These are phyloP conservation scores for Colletotrichum limetticola DNA, from an alignment of 2,329 filamentous ascomycete species.

Conservation along the genomic window DNA sequence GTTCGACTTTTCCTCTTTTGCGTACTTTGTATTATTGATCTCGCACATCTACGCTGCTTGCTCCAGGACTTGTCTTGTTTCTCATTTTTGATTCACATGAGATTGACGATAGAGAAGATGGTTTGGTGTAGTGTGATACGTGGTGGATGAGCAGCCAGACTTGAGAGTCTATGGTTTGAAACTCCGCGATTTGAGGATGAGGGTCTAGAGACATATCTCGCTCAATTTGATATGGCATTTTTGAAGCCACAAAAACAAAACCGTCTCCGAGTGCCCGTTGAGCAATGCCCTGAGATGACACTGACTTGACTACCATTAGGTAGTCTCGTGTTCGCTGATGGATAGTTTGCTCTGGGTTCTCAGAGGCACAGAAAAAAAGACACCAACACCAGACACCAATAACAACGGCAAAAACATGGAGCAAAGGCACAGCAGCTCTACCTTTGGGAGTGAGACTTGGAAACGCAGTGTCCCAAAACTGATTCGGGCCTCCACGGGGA, in stretches of 20 bases:
- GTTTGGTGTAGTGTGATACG: not conserved
- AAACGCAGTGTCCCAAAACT: not conserved
- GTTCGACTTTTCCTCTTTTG: constrained; percentile 9
- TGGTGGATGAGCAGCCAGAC: constrained; percentile 1
- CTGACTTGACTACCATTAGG: not conserved
- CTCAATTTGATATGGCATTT: constrained; percentile 32
- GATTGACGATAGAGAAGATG: constrained; percentile 26
- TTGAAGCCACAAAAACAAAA: constrained; percentile 5
- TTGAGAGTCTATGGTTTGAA: not conserved
- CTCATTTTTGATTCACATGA: constrained; percentile 28
- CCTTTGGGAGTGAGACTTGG: not conserved
- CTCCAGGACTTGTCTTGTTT: constrained; percentile 15
- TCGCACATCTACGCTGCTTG: constrained; percentile 27
- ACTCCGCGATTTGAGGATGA: constrained; percentile 7
- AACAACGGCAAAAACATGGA: not conserved
- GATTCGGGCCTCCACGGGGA: not conserved
- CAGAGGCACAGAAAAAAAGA: not conserved
- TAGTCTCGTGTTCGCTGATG: not conserved
- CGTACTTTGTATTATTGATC: constrained; percentile 25
- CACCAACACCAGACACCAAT: not conserved
- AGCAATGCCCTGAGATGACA: constrained; percentile 17
- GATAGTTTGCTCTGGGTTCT: constrained; percentile 24
- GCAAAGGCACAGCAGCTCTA: not conserved
- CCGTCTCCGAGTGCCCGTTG: not conserved
- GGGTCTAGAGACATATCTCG: constrained; percentile 27